Percentiles rank a stretch among this genome's conserved stretches.
Evolutionary conservation across 495 filamentous ascomycete genomes (phyloP).

Genomic region (Xylaria intraflava): DNA sequence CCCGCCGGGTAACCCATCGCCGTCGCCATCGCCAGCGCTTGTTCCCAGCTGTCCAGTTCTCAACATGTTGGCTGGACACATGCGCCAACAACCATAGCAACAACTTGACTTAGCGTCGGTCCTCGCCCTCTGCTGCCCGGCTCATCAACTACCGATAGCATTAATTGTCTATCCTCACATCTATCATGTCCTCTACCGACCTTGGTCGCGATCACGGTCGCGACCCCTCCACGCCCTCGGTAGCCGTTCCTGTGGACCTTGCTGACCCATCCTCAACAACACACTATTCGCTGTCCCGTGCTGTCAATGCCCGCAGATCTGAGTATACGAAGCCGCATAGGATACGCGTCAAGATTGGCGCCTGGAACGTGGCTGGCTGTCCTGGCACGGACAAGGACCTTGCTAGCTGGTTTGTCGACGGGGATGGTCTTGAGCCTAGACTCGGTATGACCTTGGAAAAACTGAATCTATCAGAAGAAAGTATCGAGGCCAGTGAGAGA

Average conservation of each 20-base stretch:
- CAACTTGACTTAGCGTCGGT: background rate
- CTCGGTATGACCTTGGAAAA: slow-evolving; percentile 54
- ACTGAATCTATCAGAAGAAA: slow-evolving; percentile 35
- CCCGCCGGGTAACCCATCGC: background rate
- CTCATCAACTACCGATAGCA: background rate
- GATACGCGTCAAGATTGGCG: slow-evolving; percentile 77
- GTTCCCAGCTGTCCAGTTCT: background rate
- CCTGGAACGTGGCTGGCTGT: slow-evolving; percentile 89
- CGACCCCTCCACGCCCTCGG: slow-evolving; percentile 24
- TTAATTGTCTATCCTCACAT: background rate
- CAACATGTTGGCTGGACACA: slow-evolving; percentile 4
- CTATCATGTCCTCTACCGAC: slow-evolving; percentile 25
- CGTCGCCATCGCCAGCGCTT: background rate
- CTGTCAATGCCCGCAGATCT: slow-evolving; percentile 60
- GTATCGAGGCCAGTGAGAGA: slow-evolving; percentile 12
- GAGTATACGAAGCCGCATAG: slow-evolving; percentile 68
- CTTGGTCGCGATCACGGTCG: slow-evolving; percentile 13
- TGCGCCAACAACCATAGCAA: background rate
- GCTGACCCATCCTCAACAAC: slow-evolving; percentile 32
- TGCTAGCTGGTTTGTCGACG: slow-evolving; percentile 75
- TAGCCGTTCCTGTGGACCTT: slow-evolving; percentile 31
- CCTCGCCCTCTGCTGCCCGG: background rate
- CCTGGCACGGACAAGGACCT: slow-evolving; percentile 80
- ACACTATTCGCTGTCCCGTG: slow-evolving; percentile 41
- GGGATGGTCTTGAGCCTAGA: slow-evolving; percentile 46